Conservation (phyloP, 805 yeast genomes). For the Metahyphopichia silvanorum region DNA sequence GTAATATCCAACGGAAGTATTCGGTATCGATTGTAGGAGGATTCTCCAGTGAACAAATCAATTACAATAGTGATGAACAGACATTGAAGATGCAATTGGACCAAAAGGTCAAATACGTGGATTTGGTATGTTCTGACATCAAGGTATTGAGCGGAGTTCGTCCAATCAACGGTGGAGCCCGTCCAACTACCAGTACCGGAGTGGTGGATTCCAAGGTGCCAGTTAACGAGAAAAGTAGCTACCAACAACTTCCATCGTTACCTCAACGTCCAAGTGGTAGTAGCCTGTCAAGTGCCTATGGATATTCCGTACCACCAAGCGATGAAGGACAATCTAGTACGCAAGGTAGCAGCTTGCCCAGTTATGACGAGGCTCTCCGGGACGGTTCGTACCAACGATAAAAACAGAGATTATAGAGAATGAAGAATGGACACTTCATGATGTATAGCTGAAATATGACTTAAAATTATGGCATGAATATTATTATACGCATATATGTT, state of each 20-base stretch:
- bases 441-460: too few species aligned
- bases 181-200: constrained; percentile 18
- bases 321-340: too few species aligned
- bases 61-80: constrained; percentile 14
- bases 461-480: too few species aligned
- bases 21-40: constrained; percentile 18
- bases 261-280: too few species aligned
- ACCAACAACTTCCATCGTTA: too few species aligned
- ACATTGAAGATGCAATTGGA: constrained; percentile 13
- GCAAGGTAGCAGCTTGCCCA: constrained; percentile 25
- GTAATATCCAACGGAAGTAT: constrained; percentile 47
- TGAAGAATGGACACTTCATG: too few species aligned
- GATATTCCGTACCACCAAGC: too few species aligned
- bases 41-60: constrained; percentile 20
- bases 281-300: too few species aligned
- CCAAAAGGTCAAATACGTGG: constrained; percentile 23
- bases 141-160: constrained; percentile 31
- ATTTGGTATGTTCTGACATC: constrained; percentile 27
- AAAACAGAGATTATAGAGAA: too few species aligned
- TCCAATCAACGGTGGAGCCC: constrained; percentile 23
- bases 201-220: too few species aligned
- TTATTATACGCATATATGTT: too few species aligned
- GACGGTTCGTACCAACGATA: constrained; percentile 28
- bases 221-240: too few species aligned
- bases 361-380: constrained; percentile 35